phyloP scores from a whole-genome alignment of 768 basidiomycete species.

The Xerocomellus dryophilus region DNA sequence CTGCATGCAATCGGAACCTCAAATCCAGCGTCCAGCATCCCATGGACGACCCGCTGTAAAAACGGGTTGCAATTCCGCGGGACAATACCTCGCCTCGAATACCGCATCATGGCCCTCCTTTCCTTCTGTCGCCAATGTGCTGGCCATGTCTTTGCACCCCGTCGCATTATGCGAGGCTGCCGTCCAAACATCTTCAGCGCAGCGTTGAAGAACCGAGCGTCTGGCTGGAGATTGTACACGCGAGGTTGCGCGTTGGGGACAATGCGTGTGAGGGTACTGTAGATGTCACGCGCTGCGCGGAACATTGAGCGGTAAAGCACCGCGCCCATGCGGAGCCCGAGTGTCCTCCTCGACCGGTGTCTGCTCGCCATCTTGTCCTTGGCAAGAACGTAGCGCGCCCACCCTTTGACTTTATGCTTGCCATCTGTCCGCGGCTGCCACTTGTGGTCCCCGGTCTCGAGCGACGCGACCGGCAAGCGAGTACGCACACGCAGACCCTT shows the following conservation, averaged over 20 bases:
- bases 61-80: slow-evolving; percentile 32
- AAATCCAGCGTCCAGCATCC: slow-evolving; percentile 40
- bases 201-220: slow-evolving; percentile 69
- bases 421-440: slow-evolving; percentile 18
- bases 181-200: slow-evolving; percentile 45
- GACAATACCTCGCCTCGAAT: slow-evolving; percentile 27
- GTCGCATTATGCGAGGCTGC: slow-evolving; percentile 19
- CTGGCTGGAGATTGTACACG: slow-evolving; percentile 43
- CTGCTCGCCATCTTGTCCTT: slow-evolving; percentile 18
- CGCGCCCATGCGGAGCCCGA: slow-evolving; percentile 30
- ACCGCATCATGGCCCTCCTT: slow-evolving; percentile 24
- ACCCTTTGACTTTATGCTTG: slow-evolving; percentile 33
- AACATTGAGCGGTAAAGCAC: slow-evolving; percentile 39
- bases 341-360: slow-evolving; percentile 25
- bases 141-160: slow-evolving; percentile 12
- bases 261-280: slow-evolving; percentile 21
- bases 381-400: slow-evolving; percentile 33
- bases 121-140: slow-evolving; percentile 33
- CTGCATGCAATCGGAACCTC: slow-evolving; percentile 40
- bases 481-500: slow-evolving; percentile 20
- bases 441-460: slow-evolving; percentile 4
- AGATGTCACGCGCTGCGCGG: slow-evolving; percentile 30
- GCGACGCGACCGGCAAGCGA: slow-evolving; percentile 1
- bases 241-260: slow-evolving; percentile 25
- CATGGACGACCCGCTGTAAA: slow-evolving; percentile 37